Evolutionary conservation across 257 asterid species (phyloP), one percentile per base, ranked within the genome.

Genomic region (Capsicum baccatum): DNA sequence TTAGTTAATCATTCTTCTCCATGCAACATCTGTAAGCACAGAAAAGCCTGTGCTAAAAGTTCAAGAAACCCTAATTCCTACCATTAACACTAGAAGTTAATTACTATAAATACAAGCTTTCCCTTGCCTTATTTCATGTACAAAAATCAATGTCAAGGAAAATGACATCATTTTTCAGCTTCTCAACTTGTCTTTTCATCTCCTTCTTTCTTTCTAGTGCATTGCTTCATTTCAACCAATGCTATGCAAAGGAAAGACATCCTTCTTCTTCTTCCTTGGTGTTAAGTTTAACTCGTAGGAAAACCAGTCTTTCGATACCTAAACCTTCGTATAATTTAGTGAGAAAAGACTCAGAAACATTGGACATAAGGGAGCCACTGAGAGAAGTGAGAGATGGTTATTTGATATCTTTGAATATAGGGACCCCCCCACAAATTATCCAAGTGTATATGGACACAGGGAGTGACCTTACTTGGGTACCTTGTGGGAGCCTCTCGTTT

Each of bases 391-490:
- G 91, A 84, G 95, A 91, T 87, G 96, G 97, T 21, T 93, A 92
- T 87, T 83, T 88, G 33, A 89, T 93, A 83, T 88, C 96, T 79
- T 92, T 92, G 60, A 89, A 87, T 74, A 70, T 94, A 79, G 97
- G 97, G 8, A 91, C 94, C 85, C 97, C 97, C 81, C 85, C 95
- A 44, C 97, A 94, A 84, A 60, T 83, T 85, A 89, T 94, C 79
- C 95, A 94, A 80, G 92, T 86, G 1, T 91, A 87, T 69, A 83
- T 94, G 87, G 95, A 92, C 57, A 94, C 93, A 0, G 97, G 97
- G n/a, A 94, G 97, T 79, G 95, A 94, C 83, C 93, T 94, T 14
- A 91, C 96, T 19, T 94, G 97, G 97, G 95, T 94, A 58, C 97
- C 96, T 10, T 92, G 97, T 86, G 95, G 95, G 0, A 92, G 88